Percentiles rank a stretch among this genome's conserved stretches.
Conservation (phyloP, 305 asterid species). For the Petunia hybrid region DNA sequence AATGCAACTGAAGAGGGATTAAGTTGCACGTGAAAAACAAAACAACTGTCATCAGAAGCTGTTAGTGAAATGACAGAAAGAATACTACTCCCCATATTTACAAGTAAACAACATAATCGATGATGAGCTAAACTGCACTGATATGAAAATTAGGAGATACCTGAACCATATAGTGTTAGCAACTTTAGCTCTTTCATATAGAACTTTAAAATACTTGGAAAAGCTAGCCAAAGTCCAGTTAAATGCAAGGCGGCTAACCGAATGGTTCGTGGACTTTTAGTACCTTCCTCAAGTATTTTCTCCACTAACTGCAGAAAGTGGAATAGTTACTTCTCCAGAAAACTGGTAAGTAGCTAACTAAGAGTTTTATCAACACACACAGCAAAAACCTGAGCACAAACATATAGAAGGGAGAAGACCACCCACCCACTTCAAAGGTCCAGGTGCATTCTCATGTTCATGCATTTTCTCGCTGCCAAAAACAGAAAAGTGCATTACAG, state of each 20-base stretch:
- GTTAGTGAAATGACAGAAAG: constrained; percentile 38
- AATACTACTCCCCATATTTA: constrained; percentile 12
- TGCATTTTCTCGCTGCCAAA: constrained; percentile 81
- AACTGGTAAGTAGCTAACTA: constrained; percentile 19
- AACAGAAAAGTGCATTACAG: constrained; percentile 82
- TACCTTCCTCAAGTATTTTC: constrained; percentile 92
- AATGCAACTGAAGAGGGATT: constrained; percentile 70
- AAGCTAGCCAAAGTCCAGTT: constrained; percentile 90
- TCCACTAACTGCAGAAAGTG: constrained; percentile 70
- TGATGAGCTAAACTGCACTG: background rate
- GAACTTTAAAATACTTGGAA: constrained; percentile 75
- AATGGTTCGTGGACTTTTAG: constrained; percentile 98
- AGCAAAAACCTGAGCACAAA: background rate
- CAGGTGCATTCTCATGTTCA: constrained; percentile 63
- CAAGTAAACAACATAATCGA: background rate
- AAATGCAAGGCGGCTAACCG: constrained; percentile 94
- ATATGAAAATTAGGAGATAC: constrained; percentile 41
- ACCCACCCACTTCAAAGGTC: constrained; percentile 95
- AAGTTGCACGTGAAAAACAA: constrained; percentile 1
- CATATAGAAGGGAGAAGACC: constrained; percentile 23
- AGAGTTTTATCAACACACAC: constrained; percentile 15
- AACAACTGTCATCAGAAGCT: constrained; percentile 29
- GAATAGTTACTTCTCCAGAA: constrained; percentile 28
- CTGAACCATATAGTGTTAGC: constrained; percentile 93
- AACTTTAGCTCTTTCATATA: constrained; percentile 86